A percentile compares a stretch with the other conserved stretches of the same genome.
phyloP scores from a whole-genome alignment of 257 asterid species.

The Catharanthus roseus region DNA sequence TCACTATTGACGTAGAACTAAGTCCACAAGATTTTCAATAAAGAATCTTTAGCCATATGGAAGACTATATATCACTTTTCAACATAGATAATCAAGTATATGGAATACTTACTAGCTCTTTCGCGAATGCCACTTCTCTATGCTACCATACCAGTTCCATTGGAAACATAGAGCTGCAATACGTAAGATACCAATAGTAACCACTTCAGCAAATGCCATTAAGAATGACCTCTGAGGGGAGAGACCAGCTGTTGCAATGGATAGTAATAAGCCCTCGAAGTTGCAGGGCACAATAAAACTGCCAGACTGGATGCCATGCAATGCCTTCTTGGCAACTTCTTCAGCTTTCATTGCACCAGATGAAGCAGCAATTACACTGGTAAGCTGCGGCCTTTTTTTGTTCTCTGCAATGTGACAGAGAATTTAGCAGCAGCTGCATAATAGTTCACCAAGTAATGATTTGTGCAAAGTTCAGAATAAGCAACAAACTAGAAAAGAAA shows the following conservation, averaged over 20 bases:
- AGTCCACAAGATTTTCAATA: not conserved
- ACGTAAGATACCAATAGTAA: slow-evolving; percentile 52
- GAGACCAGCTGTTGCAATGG: slow-evolving; percentile 75
- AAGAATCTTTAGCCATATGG: not conserved
- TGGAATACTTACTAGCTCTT: slow-evolving; percentile 24
- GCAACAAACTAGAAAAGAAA: not conserved
- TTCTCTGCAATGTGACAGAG: slow-evolving; percentile 43
- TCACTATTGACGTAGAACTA: not conserved
- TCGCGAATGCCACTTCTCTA: slow-evolving; percentile 52
- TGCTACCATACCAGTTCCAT: slow-evolving; percentile 80
- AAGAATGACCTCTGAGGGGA: slow-evolving; percentile 85
- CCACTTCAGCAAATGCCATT: slow-evolving; percentile 79
- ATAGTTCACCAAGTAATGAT: not conserved
- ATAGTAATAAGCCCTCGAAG: slow-evolving; percentile 63
- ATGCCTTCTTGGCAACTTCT: slow-evolving; percentile 66
- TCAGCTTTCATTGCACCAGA: slow-evolving; percentile 95
- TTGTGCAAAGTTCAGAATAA: not conserved
- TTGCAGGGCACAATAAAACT: slow-evolving; percentile 77
- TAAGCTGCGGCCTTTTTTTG: slow-evolving; percentile 73
- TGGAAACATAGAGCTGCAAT: slow-evolving; percentile 71
- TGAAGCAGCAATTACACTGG: slow-evolving; percentile 74
- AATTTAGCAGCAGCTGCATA: not conserved
- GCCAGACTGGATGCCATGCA: slow-evolving; percentile 62
- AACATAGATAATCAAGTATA: not conserved
- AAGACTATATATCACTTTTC: not conserved